Evolutionary conservation across 116 monocot genomes (phyloP).

Genomic region (Iris pallida): DNA sequence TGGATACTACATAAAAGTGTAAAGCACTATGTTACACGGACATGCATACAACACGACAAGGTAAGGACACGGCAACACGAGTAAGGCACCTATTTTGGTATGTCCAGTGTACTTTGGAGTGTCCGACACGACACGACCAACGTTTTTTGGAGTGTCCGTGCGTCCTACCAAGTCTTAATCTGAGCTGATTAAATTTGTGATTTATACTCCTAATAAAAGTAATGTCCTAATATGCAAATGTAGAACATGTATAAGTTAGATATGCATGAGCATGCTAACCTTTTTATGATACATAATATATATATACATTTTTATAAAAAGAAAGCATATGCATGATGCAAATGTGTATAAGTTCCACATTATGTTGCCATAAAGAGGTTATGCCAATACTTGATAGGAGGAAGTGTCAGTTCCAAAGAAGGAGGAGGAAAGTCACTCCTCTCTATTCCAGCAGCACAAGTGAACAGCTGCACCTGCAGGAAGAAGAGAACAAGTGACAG

Average conservation of each 20-base stretch:
- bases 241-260: neutral
- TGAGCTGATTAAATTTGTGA: no score
- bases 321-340: neutral
- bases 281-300: neutral
- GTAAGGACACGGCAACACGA: no score
- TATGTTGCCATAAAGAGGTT: neutral
- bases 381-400: conserved; percentile 5
- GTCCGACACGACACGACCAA: no score
- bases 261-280: neutral
- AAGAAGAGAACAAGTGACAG: neutral
- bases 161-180: no score
- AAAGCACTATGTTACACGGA: no score
- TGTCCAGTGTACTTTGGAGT: no score
- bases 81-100: no score
- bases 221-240: no score
- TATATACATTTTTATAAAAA: neutral
- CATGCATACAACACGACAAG: no score
- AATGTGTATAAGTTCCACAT: neutral
- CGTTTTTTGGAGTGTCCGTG: no score
- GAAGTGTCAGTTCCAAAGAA: conserved; percentile 35
- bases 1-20: no score
- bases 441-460: conserved; percentile 7
- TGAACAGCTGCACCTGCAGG: neutral
- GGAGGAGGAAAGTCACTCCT: conserved; percentile 25
- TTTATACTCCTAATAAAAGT: no score